Base-by-base conservation (phyloP, 1,284 basidiomycete genomes). In the Rhizoctonia solani region DNA sequence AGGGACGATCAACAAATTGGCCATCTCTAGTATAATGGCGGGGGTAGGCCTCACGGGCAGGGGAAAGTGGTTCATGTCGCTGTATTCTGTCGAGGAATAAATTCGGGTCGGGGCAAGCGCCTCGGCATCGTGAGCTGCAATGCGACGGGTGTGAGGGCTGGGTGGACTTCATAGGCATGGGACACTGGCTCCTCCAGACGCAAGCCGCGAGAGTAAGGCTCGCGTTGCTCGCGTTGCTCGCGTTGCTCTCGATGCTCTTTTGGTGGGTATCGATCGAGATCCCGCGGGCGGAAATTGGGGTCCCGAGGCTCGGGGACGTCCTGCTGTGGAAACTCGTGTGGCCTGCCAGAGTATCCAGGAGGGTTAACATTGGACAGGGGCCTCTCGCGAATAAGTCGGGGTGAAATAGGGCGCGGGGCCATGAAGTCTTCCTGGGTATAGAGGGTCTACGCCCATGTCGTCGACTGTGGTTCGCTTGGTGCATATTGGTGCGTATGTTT, bases 1-100 rank as follows among this genome's bases (percentile, higher is more conserved):
- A 53, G 9, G 61, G 42, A 23, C 61, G 61, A 19, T 65, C 61
- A 23, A 41, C 23, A 21, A 39, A 11, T 23, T 61, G 58, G 32
- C 25, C 29, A n/a, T 65, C 61, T 21, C 49, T 49, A 23, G 32
- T 34, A 39, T 37, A 44, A 3, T 29, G 47, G 19, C 61, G 49
- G 39, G 23, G 49, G 34, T 65, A 30, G 1, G 25, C 8, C 30
- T 53, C 50, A 23, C 61, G 61, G 30, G 37, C 6, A 27, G n/a
- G 6, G 6, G 44, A 50, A 1, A 23, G 9, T 16, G 25, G 14
- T 14, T 63, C 58, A 19, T 21, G 58, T 6, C 32, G 58, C n/a
- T 47, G 58, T 2, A 50, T 14, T 39, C 37, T 3, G 61, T 13
- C 5, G 9, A 25, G 2, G 19, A n/a, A 23, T 42, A 21, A 13